These are phyloP conservation scores for Solanum tarijense DNA, from an alignment of 257 asterid species.

Conservation along the genomic window DNA sequence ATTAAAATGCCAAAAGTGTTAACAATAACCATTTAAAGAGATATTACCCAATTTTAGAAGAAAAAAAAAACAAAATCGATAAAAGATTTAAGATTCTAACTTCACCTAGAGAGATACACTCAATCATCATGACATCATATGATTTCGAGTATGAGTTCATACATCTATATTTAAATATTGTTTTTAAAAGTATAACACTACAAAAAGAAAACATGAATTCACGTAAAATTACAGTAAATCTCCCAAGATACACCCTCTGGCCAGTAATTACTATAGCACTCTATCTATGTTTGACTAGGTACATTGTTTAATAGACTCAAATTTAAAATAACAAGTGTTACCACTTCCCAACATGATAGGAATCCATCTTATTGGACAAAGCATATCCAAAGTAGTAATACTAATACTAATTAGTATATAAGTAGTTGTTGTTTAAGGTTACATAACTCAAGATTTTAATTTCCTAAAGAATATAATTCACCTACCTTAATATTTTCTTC, in stretches of 20 bases:
- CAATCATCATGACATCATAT: too few species aligned
- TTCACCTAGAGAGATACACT: background rate
- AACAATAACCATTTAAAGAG: background rate
- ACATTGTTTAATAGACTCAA: background rate
- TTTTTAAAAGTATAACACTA: too few species aligned
- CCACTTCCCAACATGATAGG: background rate
- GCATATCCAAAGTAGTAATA: background rate
- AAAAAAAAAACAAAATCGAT: too few species aligned
- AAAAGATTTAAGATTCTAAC: too few species aligned
- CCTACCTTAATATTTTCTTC: background rate
- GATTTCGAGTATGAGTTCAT: too few species aligned
- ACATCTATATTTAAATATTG: too few species aligned
- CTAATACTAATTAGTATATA: background rate
- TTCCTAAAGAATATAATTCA: background rate
- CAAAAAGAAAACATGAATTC: background rate
- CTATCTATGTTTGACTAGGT: background rate
- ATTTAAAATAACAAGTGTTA: background rate
- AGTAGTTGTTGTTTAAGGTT: background rate
- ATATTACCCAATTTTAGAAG: background rate
- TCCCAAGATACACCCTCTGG: background rate
- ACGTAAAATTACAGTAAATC: background rate
- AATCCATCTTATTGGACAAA: background rate
- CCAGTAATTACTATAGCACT: background rate
- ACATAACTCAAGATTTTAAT: background rate
- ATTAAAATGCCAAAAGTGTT: too few species aligned